phyloP scores from a whole-genome alignment of 768 basidiomycete species.

The Inosperma sp. region DNA sequence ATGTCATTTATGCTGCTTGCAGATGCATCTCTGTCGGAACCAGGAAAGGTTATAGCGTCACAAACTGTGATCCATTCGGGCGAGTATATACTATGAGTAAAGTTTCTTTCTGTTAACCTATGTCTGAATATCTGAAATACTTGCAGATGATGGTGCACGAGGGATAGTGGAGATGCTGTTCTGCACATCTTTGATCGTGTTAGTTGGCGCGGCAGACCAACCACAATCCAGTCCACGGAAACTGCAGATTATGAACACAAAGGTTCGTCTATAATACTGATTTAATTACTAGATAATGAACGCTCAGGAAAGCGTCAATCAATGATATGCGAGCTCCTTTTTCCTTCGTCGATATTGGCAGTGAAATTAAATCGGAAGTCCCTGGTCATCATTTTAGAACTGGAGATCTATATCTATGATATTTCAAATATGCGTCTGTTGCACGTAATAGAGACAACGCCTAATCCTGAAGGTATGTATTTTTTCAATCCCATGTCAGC shows the following conservation, averaged over 20 bases:
- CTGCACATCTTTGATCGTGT: conserved; percentile 94
- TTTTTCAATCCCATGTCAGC: background rate
- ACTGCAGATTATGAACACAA: conserved; percentile 97
- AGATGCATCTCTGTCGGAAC: conserved; percentile 94
- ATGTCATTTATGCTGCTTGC: background rate
- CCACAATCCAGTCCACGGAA: conserved; percentile 88
- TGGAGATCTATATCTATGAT: conserved; percentile 99
- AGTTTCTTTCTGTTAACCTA: conserved; percentile 29
- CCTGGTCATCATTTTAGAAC: conserved; percentile 91
- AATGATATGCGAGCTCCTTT: conserved; percentile 97
- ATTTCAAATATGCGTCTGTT: conserved; percentile 97
- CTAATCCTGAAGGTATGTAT: conserved; percentile 84
- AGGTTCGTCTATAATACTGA: conserved; percentile 46
- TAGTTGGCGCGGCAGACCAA: conserved; percentile 94
- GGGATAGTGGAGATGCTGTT: conserved; percentile 99
- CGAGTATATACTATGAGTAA: conserved; percentile 91
- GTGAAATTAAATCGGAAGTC: conserved; percentile 98
- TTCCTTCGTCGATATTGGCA: conserved; percentile 94
- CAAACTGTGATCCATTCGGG: conserved; percentile 97
- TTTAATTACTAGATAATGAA: background rate
- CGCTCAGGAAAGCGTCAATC: conserved; percentile 70
- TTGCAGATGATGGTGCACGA: conserved; percentile 81
- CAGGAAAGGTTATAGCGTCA: conserved; percentile 92
- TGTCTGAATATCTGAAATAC: background rate
- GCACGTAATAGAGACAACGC: conserved; percentile 95